phyloP scores from a whole-genome alignment of 805 yeast genomes.

The Suhomyces tanzawaensis region DNA sequence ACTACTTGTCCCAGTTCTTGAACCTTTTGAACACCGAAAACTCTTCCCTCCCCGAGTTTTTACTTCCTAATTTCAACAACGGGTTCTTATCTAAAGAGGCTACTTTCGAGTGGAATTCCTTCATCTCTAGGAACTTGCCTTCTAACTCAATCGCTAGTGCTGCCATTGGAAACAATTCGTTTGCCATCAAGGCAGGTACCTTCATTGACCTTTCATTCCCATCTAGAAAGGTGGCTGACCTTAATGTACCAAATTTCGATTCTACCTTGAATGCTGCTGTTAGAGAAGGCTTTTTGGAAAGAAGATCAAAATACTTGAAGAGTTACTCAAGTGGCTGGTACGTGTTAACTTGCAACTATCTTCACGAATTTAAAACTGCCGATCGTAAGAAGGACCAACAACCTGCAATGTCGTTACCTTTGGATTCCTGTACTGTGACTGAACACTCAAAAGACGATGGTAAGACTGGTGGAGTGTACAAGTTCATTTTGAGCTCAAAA shows the following conservation, averaged over 20 bases:
- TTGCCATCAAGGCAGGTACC: conserved; percentile 31
- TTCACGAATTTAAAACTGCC: conserved; percentile 84
- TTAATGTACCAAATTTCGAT: conserved; percentile 63
- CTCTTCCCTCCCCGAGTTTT: conserved; percentile 61
- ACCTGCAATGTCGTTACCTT: conserved; percentile 79
- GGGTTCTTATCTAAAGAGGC: conserved; percentile 79
- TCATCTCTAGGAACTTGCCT: conserved; percentile 63
- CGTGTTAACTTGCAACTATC: conserved; percentile 80
- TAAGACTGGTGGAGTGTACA: conserved; percentile 52
- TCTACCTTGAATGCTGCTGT: conserved; percentile 64
- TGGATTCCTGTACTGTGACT: conserved; percentile 76
- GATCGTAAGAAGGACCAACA: conserved; percentile 78
- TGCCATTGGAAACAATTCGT: conserved; percentile 26
- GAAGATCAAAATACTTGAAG: conserved; percentile 87
- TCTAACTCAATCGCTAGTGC: conserved; percentile 24
- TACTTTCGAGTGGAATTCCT: conserved; percentile 84
- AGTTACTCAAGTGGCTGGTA: conserved; percentile 91
- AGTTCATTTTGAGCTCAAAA: conserved; percentile 77
- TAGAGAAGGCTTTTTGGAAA: conserved; percentile 78
- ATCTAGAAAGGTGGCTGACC: conserved; percentile 42
- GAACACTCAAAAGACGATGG: conserved; percentile 79
- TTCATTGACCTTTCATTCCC: conserved; percentile 42
- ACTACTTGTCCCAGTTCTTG: conserved; percentile 71
- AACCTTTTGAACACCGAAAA: conserved; percentile 71
- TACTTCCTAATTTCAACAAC: conserved; percentile 56